Evolutionary conservation across 768 basidiomycete species (phyloP).

Genomic region (Russula virescens): DNA sequence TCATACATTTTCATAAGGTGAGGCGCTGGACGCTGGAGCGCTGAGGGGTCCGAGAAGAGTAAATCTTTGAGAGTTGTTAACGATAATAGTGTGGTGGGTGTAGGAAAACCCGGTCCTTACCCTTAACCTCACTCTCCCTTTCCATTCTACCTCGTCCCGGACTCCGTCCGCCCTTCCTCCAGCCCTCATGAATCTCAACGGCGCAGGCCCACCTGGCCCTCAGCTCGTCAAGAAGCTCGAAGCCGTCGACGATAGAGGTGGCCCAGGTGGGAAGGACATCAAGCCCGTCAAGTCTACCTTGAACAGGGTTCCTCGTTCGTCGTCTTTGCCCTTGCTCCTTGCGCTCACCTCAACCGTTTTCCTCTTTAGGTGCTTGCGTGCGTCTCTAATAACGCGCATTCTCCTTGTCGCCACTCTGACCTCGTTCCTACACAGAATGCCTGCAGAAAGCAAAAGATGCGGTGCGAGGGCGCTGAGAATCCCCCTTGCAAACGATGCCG

Average conservation of each 20-base stretch:
- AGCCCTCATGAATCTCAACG: constrained; percentile 22
- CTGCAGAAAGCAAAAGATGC: constrained; percentile 95
- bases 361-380: constrained; percentile 69
- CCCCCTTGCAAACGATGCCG: constrained; percentile 95
- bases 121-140: constrained; percentile 13
- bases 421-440: constrained; percentile 59
- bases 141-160: constrained; percentile 4
- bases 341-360: constrained; percentile 4
- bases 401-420: constrained; percentile 15
- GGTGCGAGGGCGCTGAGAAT: constrained; percentile 93
- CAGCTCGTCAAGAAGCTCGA: constrained; percentile 54
- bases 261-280: constrained; percentile 43
- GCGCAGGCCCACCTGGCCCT: constrained; percentile 11
- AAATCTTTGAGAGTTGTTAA: no score
- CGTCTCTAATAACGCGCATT: constrained; percentile 26
- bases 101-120: not conserved
- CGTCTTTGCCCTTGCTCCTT: constrained; percentile 19
- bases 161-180: constrained; percentile 9
- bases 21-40: no score
- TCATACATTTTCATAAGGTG: no score
- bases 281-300: constrained; percentile 74
- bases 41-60: no score
- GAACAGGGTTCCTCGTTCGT: constrained; percentile 83
- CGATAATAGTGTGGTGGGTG: no score
- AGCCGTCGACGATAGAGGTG: constrained; percentile 40